Conservation (phyloP, 164 flowering plant genomes). For the Vitis riparia region DNA sequence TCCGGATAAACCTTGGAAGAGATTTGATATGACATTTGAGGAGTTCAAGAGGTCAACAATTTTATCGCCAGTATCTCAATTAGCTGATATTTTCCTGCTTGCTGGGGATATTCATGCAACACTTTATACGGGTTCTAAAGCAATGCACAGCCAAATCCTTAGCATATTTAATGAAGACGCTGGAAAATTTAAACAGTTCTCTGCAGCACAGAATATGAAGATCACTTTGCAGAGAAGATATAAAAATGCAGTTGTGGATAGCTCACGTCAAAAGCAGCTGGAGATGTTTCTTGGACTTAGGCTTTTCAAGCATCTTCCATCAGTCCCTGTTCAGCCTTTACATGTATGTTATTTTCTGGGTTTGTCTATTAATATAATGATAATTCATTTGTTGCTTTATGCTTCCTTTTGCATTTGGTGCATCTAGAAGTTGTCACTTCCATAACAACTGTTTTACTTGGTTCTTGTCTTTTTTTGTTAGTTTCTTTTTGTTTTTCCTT, state of each 20-base stretch:
- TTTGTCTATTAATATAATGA: not conserved
- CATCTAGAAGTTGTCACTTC: too few species aligned
- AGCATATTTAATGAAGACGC: conserved; percentile 89
- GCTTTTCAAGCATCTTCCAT: conserved; percentile 97
- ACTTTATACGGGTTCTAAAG: conserved; percentile 96
- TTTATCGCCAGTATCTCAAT: conserved; percentile 72
- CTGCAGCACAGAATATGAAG: conserved; percentile 91
- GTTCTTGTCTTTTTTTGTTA: too few species aligned
- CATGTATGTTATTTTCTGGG: conserved; percentile 48
- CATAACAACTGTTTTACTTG: too few species aligned
- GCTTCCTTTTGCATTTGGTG: not conserved
- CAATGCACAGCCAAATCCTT: conserved; percentile 98
- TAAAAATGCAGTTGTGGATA: conserved; percentile 86
- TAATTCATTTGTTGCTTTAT: conserved; percentile 3
- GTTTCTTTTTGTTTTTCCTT: too few species aligned
- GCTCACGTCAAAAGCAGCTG: conserved; percentile 95
- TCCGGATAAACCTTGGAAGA: conserved; percentile 85
- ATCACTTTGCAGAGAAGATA: conserved; percentile 93
- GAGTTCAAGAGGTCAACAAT: conserved; percentile 93
- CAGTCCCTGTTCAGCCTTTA: conserved; percentile 65
- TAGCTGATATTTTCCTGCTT: conserved; percentile 83
- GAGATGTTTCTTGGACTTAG: conserved; percentile 97
- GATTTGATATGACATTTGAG: conserved; percentile 91
- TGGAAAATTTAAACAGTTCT: conserved; percentile 87
- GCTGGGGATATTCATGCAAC: conserved; percentile 99